Evolutionary conservation across 2,329 filamentous ascomycete genomes (phyloP).

Genomic region (Fusarium fujikuroi): DNA sequence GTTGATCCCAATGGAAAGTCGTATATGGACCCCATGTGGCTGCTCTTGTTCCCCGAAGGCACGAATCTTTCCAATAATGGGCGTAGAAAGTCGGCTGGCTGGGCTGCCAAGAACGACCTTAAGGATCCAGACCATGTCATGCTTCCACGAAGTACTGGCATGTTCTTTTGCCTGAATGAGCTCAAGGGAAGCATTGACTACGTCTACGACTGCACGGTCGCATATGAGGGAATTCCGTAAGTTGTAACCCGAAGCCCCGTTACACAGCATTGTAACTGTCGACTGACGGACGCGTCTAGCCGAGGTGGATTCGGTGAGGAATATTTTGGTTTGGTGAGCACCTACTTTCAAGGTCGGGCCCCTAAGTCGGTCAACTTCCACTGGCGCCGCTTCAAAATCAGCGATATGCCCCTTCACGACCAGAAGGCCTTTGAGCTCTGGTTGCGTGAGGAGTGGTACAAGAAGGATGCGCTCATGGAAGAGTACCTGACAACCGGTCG

Average conservation of each 20-base stretch:
- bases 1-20: conserved; percentile 63
- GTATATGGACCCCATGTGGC: conserved; percentile 85
- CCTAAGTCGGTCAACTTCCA: conserved; percentile 97
- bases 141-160: conserved; percentile 82
- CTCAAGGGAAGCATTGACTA: conserved; percentile 80
- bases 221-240: conserved; percentile 93
- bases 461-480: conserved; percentile 91
- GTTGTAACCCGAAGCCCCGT: conserved; percentile 53
- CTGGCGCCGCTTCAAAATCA: conserved; percentile 86
- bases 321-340: conserved; percentile 86
- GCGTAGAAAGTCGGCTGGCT: conserved; percentile 74
- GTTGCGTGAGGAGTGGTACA: conserved; percentile 87
- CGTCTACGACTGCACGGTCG: conserved; percentile 93
- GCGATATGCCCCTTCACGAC: conserved; percentile 82
- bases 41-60: conserved; percentile 87
- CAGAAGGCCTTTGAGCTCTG: conserved; percentile 82
- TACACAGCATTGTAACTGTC: conserved; percentile 7
- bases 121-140: conserved; percentile 79
- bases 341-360: conserved; percentile 87
- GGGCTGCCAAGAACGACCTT: conserved; percentile 80
- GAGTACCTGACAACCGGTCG: conserved; percentile 80
- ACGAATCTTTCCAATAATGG: conserved; percentile 82
- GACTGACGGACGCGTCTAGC: conserved; percentile 53
- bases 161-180: conserved; percentile 82
- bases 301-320: conserved; percentile 89